phyloP scores from a whole-genome alignment of 2,329 filamentous ascomycete genomes.

The Aspergillus udagawae region DNA sequence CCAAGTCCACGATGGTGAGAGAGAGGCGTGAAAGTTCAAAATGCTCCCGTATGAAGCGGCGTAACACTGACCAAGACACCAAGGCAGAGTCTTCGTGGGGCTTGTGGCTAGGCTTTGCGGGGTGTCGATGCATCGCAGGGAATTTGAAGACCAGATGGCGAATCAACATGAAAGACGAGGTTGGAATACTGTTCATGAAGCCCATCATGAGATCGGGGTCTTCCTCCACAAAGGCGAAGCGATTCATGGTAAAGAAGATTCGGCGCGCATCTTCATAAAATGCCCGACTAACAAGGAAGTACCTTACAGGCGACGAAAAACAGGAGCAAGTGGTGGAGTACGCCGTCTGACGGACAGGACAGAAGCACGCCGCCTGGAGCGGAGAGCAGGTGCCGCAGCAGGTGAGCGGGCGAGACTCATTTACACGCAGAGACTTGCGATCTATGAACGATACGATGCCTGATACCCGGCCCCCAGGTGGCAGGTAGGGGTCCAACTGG shows the following conservation, averaged over 20 bases:
- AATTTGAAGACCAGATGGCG: conserved; percentile 20
- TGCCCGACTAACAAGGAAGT: conserved; percentile 21
- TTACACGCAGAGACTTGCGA: conserved; percentile 8
- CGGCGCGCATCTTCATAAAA: conserved; percentile 20
- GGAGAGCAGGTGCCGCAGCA: conserved; percentile 23
- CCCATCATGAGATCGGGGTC: conserved; percentile 21
- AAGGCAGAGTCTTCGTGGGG: conserved; percentile 8
- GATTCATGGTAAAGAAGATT: conserved; percentile 19
- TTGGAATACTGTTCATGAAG: conserved; percentile 15
- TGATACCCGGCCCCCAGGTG: neutral
- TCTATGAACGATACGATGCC: conserved; percentile 14
- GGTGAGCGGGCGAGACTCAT: conserved; percentile 4
- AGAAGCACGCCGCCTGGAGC: conserved; percentile 19
- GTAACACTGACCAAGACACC: conserved; percentile 20
- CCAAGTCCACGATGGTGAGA: conserved; percentile 18
- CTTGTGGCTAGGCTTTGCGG: conserved; percentile 1
- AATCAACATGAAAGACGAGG: conserved; percentile 15
- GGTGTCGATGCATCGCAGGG: conserved; percentile 8
- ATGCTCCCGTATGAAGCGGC: conserved; percentile 27
- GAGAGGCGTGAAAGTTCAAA: conserved; percentile 19
- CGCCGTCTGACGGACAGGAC: conserved; percentile 15
- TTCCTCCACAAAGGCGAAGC: conserved; percentile 20
- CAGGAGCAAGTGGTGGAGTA: conserved; percentile 23
- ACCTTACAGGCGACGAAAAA: conserved; percentile 18
- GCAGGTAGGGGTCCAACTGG: conserved; percentile 12